Conservation (phyloP, 2,329 filamentous ascomycete species). For the Rhinocladiella mackenziei region DNA sequence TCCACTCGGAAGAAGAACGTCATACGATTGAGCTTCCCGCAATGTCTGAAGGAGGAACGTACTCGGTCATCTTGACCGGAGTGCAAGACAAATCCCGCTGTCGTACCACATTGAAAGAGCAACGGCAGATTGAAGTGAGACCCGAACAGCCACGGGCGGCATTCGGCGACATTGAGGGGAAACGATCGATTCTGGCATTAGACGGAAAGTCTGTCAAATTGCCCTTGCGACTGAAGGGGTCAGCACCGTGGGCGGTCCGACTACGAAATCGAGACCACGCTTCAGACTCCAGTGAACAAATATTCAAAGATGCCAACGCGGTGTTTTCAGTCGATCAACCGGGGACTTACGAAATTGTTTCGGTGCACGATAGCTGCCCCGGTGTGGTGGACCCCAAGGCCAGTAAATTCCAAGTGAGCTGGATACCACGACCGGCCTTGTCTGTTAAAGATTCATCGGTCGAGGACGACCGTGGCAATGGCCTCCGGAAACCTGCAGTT, state of each 20-base stretch:
- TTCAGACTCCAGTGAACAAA: conserved; percentile 43
- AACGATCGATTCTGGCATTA: conserved; percentile 67
- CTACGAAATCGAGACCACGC: conserved; percentile 58
- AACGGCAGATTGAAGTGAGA: conserved; percentile 78
- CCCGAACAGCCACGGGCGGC: conserved; percentile 81
- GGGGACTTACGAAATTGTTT: conserved; percentile 75
- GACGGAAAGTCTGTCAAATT: conserved; percentile 70
- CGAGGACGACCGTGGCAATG: conserved; percentile 51
- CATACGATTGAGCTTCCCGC: conserved; percentile 72
- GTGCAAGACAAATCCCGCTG: conserved; percentile 84
- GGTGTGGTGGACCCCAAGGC: conserved; percentile 72
- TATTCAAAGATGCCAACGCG: conserved; percentile 63
- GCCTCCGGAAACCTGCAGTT: conserved; percentile 71
- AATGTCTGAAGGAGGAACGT: conserved; percentile 79
- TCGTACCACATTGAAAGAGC: conserved; percentile 78
- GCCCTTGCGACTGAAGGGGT: conserved; percentile 79
- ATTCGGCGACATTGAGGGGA: conserved; percentile 82
- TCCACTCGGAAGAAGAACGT: conserved; percentile 58
- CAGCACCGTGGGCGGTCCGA: conserved; percentile 74
- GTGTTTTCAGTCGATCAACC: conserved; percentile 60
- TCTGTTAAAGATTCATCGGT: conserved; percentile 62
- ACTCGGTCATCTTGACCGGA: conserved; percentile 77
- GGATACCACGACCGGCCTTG: conserved; percentile 76
- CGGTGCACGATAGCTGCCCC: conserved; percentile 77
- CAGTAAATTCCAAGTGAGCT: conserved; percentile 72